phyloP scores from a whole-genome alignment of 345 rosid species.

The Arabidopsis thaliana region DNA sequence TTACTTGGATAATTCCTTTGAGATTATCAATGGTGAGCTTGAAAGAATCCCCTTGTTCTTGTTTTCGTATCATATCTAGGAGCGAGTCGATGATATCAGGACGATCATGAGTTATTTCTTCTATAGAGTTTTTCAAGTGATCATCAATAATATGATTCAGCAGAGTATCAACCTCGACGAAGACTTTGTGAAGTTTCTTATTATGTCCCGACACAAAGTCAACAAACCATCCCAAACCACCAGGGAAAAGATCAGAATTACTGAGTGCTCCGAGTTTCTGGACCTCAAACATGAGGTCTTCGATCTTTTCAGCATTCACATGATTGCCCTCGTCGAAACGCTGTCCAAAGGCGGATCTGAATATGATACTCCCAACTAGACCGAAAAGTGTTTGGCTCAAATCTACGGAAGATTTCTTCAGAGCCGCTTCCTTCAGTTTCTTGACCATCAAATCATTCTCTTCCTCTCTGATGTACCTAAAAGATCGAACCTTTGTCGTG shows the following conservation, averaged over 20 bases:
- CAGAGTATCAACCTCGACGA: conserved; percentile 5
- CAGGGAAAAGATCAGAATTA: conserved; percentile 5
- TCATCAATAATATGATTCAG: conserved; percentile 20
- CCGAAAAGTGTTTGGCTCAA: conserved; percentile 13
- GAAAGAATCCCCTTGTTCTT: neutral
- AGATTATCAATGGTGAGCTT: conserved; percentile 16
- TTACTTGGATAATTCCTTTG: conserved; percentile 11
- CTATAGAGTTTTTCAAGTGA: neutral
- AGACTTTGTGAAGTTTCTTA: neutral
- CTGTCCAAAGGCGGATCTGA: conserved; percentile 16
- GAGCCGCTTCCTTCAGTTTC: conserved; percentile 10
- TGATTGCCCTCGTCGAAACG: neutral
- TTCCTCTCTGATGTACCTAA: conserved; percentile 35
- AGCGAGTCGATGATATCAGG: conserved; percentile 31
- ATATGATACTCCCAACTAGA: conserved; percentile 1
- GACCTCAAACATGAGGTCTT: conserved; percentile 10
- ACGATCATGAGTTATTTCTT: conserved; percentile 16
- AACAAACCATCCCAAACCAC: conserved; percentile 5
- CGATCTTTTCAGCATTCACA: neutral
- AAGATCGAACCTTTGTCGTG: conserved; percentile 14
- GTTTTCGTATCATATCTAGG: neutral
- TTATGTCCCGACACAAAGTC: conserved; percentile 1
- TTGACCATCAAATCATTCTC: conserved; percentile 34
- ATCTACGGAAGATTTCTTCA: neutral
- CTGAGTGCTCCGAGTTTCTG: neutral